Evolutionary conservation across 805 yeast genomes (phyloP), one percentile per base, ranked within the genome.

Genomic region (Jamesozyma piceae): DNA sequence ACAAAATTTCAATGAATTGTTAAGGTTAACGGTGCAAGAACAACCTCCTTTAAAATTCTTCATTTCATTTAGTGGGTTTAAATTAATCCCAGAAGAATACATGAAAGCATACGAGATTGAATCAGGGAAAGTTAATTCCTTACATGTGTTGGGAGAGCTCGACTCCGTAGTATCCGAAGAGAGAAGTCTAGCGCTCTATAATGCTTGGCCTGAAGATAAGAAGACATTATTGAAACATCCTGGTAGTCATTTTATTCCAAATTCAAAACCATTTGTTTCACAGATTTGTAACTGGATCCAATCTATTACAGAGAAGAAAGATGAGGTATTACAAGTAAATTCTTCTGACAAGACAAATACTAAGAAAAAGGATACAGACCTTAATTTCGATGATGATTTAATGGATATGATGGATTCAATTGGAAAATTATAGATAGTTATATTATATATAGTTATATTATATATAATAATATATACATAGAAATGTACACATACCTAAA

Each of bases 181-280:
- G 35, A 69, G 95, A 49, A 72, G 82, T 0, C 58, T 73, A 62
- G 60, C 65, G 2, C 66, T 90, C n/a, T 78, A 68, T 48, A 72
- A 77, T 9, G 66, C 69, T 15, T 74, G 74, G 47, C 65, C 63
- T 27, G 68, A 63, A 17, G 55, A 53, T 3, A 60, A 62, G 17
- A 63, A 84, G 18, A 69, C 67, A 0, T 36, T 71, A 36, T 51
- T 88, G 44, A 80, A 74, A 48, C 98, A 90, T 57, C 95, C 97
- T 4, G 97, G 97, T 40, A 96, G 96, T 1, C 98, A 90, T 58
- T 90, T 81, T 57, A 94, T 90, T 31, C 98, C 98, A n/a, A 86
- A 84, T 56, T 75, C 86, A 3, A 83, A 82, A 43, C 55, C 46
- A 15, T 65, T 63, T 43, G 65, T 63, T 1, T 38, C 50, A 6